Evolutionary conservation across 208 protist genomes (phyloP).

Genomic region (Trypanosoma theileri): DNA sequence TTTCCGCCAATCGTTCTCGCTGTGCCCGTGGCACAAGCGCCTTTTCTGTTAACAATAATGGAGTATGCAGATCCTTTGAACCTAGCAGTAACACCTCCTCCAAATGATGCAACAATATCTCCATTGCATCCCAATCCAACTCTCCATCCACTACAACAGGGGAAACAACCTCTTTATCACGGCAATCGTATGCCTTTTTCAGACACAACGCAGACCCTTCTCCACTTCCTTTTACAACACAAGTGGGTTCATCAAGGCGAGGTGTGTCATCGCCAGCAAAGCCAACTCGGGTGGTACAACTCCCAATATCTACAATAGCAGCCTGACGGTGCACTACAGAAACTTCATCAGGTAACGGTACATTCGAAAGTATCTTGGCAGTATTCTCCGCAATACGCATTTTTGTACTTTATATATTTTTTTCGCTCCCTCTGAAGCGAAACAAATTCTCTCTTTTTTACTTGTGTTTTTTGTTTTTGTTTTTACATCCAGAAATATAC

Average conservation of each 20-base stretch:
- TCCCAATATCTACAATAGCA: constrained; percentile 86
- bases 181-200: constrained; percentile 46
- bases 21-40: constrained; percentile 78
- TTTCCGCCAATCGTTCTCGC: constrained; percentile 81
- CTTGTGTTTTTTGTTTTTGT: neutral
- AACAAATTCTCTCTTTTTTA: neutral
- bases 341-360: constrained; percentile 90
- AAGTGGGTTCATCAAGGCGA: constrained; percentile 73
- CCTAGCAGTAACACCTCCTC: constrained; percentile 64
- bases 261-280: constrained; percentile 87
- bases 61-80: constrained; percentile 60
- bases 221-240: constrained; percentile 33
- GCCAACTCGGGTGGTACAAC: constrained; percentile 77
- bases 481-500: too few species aligned
- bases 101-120: constrained; percentile 72
- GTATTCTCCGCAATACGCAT: constrained; percentile 90
- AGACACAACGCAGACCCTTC: constrained; percentile 20
- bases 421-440: neutral
- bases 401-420: constrained; percentile 19
- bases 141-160: constrained; percentile 66
- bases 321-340: constrained; percentile 69
- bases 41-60: constrained; percentile 90
- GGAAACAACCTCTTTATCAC: constrained; percentile 27
- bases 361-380: constrained; percentile 77
- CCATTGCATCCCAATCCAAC: constrained; percentile 89